These are phyloP conservation scores for Verticillium nubilum DNA, from an alignment of 2,329 filamentous ascomycete species.

Conservation along the genomic window DNA sequence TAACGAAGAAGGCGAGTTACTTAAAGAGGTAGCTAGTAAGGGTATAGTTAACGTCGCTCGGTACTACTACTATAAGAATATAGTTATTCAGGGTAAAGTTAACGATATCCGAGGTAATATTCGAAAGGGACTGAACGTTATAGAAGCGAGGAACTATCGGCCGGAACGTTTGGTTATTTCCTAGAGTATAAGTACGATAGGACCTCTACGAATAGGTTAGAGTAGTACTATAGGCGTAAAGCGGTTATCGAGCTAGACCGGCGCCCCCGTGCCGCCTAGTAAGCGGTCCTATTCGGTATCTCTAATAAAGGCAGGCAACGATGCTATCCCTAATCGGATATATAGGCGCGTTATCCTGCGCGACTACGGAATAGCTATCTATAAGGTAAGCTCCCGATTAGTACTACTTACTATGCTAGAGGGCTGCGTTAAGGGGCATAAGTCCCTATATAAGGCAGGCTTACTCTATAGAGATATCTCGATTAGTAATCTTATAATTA, in stretches of 20 bases:
- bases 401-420: slow-evolving; percentile 29
- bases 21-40: slow-evolving; percentile 22
- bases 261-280: slow-evolving; percentile 15
- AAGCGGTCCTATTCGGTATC: slow-evolving; percentile 24
- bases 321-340: slow-evolving; percentile 25
- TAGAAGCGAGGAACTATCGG: slow-evolving; percentile 24
- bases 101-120: slow-evolving; percentile 25
- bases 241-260: slow-evolving; percentile 20
- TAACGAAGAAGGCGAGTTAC: slow-evolving; percentile 27
- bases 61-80: slow-evolving; percentile 23
- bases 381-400: slow-evolving; percentile 29
- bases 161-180: slow-evolving; percentile 7
- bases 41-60: slow-evolving; percentile 20
- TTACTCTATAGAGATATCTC: slow-evolving; percentile 39
- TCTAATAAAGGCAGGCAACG: slow-evolving; percentile 16
- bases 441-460: slow-evolving; percentile 27
- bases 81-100: slow-evolving; percentile 15
- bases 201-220: slow-evolving; percentile 11
- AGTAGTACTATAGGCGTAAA: slow-evolving; percentile 17
- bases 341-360: slow-evolving; percentile 32
- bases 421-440: slow-evolving; percentile 29
- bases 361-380: slow-evolving; percentile 35
- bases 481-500: slow-evolving; percentile 39
- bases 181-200: slow-evolving; percentile 6
- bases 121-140: slow-evolving; percentile 25